phyloP scores from a whole-genome alignment of 495 filamentous ascomycete species.

The Clohesyomyces aquaticus region DNA sequence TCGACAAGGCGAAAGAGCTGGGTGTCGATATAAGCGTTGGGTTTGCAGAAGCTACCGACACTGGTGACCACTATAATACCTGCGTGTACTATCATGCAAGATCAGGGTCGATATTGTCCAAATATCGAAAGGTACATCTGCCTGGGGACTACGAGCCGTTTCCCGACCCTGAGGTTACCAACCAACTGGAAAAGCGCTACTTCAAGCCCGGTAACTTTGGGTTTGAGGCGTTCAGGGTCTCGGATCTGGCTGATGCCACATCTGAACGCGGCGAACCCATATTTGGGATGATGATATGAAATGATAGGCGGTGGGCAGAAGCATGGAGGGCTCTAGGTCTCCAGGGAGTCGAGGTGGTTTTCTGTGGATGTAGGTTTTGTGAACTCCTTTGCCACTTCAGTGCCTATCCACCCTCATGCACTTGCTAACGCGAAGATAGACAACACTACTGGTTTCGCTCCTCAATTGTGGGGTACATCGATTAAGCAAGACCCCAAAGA shows the following conservation, averaged over 20 bases:
- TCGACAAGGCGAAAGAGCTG: conserved; percentile 51
- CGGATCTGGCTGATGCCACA: conserved; percentile 44
- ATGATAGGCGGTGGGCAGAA: conserved; percentile 56
- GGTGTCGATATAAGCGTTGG: conserved; percentile 54
- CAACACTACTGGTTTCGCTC: conserved; percentile 54
- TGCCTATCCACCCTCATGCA: too few species aligned
- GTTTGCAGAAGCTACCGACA: conserved; percentile 49
- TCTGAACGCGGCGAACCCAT: conserved; percentile 50
- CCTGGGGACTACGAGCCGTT: conserved; percentile 54
- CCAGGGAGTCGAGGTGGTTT: conserved; percentile 54
- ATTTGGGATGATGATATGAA: conserved; percentile 58
- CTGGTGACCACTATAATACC: conserved; percentile 52
- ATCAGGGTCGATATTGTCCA: conserved; percentile 47
- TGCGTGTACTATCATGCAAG: conserved; percentile 53
- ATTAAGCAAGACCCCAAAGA: conserved; percentile 49
- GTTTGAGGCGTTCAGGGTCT: conserved; percentile 54
- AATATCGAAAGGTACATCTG: conserved; percentile 57
- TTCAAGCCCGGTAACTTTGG: conserved; percentile 55
- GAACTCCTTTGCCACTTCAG: too few species aligned
- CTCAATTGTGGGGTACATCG: conserved; percentile 51
- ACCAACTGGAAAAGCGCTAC: conserved; percentile 58
- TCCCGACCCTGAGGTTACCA: conserved; percentile 50
- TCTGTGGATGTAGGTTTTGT: too few species aligned
- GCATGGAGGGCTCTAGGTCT: conserved; percentile 53
- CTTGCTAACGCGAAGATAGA: too few species aligned